A percentile compares a stretch with the other conserved stretches of the same genome.
Evolutionary conservation across 805 yeast genomes (phyloP).

Genomic region (Wickerhamomyces tratensis): DNA sequence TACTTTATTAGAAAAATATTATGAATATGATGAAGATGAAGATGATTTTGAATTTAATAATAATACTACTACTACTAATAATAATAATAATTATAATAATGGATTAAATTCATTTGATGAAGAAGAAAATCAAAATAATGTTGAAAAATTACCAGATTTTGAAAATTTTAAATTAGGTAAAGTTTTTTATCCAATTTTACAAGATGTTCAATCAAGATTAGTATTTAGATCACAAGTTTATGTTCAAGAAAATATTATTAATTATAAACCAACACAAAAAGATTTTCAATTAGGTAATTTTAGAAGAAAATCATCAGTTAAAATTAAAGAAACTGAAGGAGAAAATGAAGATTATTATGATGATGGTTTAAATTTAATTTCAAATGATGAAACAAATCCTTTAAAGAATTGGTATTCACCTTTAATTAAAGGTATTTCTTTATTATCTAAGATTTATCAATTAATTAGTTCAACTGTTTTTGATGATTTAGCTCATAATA

Average conservation of each 20-base stretch:
- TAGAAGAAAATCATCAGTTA: constrained; percentile 6
- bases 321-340: constrained; percentile 8
- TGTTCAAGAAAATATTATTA: constrained; percentile 58
- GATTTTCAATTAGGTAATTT: constrained; percentile 56
- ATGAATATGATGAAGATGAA: constrained; percentile 55
- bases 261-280: constrained; percentile 55
- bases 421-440: constrained; percentile 51
- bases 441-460: constrained; percentile 73
- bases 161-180: constrained; percentile 36
- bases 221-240: constrained; percentile 70
- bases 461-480: constrained; percentile 69
- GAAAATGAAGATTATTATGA: constrained; percentile 1
- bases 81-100: too few relatives aligned
- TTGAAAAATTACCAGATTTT: constrained; percentile 15
- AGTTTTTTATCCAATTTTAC: constrained; percentile 60
- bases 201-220: constrained; percentile 72
- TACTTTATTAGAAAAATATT: constrained; percentile 55
- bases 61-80: too few relatives aligned
- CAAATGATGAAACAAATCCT: constrained; percentile 1
- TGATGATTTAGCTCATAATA: constrained; percentile 82
- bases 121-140: constrained; percentile 8
- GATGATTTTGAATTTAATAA: constrained; percentile 5
- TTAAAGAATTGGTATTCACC: constrained; percentile 59
- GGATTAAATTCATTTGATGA: neutral
- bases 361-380: constrained; percentile 2